These are phyloP conservation scores for Rhizophagus prolifer DNA, from an alignment of 192 early-diverging fungal genomes.

Conservation along the genomic window DNA sequence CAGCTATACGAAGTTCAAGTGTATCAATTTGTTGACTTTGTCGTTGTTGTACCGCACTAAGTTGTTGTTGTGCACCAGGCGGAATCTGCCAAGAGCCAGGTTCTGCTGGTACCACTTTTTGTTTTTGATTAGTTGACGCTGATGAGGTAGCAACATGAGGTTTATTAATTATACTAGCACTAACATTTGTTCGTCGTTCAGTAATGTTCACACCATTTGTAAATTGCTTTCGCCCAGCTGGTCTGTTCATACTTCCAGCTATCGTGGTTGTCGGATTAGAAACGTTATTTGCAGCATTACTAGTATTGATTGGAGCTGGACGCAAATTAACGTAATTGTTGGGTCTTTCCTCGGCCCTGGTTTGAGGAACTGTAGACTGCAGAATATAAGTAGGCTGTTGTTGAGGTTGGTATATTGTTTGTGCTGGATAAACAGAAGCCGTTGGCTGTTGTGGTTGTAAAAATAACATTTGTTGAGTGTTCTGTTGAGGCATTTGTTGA, in stretches of 20 bases:
- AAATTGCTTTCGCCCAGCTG: neutral
- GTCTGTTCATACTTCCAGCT: neutral
- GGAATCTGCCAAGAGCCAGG: conserved; percentile 53
- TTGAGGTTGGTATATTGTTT: neutral
- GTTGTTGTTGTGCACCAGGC: conserved; percentile 34
- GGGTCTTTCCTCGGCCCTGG: neutral
- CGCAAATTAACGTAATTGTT: neutral
- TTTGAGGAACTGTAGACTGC: neutral
- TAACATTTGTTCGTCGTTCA: neutral
- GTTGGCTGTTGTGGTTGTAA: neutral
- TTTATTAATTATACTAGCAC: neutral
- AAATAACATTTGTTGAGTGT: neutral
- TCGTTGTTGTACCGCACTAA: neutral
- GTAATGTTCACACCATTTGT: neutral
- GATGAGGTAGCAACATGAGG: neutral
- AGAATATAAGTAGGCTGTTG: neutral
- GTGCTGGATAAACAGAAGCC: neutral
- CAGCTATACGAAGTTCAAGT: conserved; percentile 53
- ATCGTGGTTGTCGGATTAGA: neutral
- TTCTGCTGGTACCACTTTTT: conserved; percentile 19
- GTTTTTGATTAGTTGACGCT: neutral
- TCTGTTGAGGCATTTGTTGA: neutral
- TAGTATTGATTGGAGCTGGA: neutral
- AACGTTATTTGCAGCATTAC: neutral
- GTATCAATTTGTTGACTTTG: conserved; percentile 45